Conservation (phyloP, 1,139 yeast species). For the Blastobotrys malaysiensis region DNA sequence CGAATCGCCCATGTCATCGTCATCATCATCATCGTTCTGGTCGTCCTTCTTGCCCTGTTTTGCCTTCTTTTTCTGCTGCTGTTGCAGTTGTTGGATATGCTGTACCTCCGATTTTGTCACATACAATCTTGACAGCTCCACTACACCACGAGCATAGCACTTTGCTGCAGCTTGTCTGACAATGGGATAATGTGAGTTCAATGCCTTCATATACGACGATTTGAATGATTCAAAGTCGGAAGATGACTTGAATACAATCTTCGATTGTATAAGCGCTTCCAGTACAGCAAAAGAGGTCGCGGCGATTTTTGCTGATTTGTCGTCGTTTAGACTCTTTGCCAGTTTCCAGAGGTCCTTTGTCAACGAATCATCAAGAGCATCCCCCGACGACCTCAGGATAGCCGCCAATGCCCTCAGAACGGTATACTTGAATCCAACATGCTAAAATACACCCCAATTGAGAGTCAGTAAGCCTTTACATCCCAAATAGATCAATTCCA, state of each 20-base stretch:
- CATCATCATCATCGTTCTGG: constrained; percentile 18
- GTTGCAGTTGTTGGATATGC: constrained; percentile 16
- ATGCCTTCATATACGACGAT: constrained; percentile 24
- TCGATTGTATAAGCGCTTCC: constrained; percentile 18
- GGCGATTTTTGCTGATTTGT: constrained; percentile 30
- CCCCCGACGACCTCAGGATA: constrained; percentile 26
- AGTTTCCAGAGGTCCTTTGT: constrained; percentile 33
- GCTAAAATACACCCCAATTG: constrained; percentile 10
- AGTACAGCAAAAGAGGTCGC: constrained; percentile 29
- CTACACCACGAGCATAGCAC: constrained; percentile 27
- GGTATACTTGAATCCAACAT: constrained; percentile 29
- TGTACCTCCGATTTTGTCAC: constrained; percentile 21
- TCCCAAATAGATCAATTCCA: no score
- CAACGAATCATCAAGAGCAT: constrained; percentile 31
- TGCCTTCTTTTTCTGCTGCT: constrained; percentile 10
- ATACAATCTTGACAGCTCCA: constrained; percentile 21
- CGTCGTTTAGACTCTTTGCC: constrained; percentile 24
- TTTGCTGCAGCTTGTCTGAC: constrained; percentile 33
- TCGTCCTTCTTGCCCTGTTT: constrained; percentile 8
- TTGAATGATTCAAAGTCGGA: constrained; percentile 31
- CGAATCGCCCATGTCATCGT: constrained; percentile 15
- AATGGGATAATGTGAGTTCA: constrained; percentile 25
- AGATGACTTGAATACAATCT: constrained; percentile 25
- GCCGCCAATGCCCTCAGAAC: constrained; percentile 24
- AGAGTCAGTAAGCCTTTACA: no score